phyloP scores from a whole-genome alignment of 23 red algal genomes.

The Gracilariopsis chorda region DNA sequence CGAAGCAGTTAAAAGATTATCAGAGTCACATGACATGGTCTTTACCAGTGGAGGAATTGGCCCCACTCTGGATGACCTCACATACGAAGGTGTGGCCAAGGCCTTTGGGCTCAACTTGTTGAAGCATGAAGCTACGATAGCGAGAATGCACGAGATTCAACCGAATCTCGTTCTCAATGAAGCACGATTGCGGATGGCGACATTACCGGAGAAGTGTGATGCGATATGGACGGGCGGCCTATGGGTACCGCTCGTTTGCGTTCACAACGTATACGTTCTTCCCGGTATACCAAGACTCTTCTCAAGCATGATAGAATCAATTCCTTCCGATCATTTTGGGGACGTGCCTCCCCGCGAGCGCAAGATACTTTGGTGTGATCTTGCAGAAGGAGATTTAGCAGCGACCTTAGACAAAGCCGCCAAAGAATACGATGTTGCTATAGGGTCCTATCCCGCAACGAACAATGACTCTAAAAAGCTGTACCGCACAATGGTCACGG shows the following conservation, averaged over 20 bases:
- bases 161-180: conserved; percentile 41
- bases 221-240: conserved; percentile 45
- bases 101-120: conserved; percentile 65
- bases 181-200: conserved; percentile 51
- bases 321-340: neutral
- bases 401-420: neutral
- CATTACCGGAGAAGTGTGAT: conserved; percentile 48
- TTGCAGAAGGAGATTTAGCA: conserved; percentile 55
- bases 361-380: conserved; percentile 21
- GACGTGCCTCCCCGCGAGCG: neutral
- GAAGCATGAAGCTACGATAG: conserved; percentile 10
- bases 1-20: conserved; percentile 38
- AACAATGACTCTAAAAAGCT: conserved; percentile 36
- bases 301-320: neutral
- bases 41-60: conserved; percentile 86
- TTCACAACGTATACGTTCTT: conserved; percentile 70
- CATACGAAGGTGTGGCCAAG: conserved; percentile 62
- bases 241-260: conserved; percentile 60
- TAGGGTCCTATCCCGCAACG: conserved; percentile 61
- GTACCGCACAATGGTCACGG: conserved; percentile 49
- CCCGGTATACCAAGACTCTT: conserved; percentile 57
- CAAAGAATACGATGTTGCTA: conserved; percentile 1
- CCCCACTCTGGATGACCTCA: conserved; percentile 83
- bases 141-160: conserved; percentile 30
- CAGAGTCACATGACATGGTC: conserved; percentile 40